These are phyloP conservation scores for Cyclotella atomus DNA, from an alignment of 108 stramenopile genomes.

Conservation along the genomic window DNA sequence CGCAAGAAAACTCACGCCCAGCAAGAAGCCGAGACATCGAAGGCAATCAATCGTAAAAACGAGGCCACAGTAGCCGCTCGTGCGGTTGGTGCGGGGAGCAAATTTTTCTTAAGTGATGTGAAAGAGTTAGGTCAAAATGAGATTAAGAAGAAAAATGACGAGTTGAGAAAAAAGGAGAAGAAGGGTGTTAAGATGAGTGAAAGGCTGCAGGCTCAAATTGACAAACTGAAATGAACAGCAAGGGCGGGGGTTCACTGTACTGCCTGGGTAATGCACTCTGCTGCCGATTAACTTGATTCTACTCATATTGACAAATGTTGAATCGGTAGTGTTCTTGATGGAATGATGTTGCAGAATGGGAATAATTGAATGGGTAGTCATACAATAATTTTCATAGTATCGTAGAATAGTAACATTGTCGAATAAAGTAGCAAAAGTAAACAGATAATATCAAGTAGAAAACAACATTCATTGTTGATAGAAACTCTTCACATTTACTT, in stretches of 20 bases:
- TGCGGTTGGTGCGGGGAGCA: constrained; percentile 63
- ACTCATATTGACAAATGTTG: too few species aligned
- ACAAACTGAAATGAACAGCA: constrained; percentile 43
- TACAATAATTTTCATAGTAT: too few species aligned
- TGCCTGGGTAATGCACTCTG: too few species aligned
- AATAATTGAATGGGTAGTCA: too few species aligned
- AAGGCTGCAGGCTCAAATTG: constrained; percentile 66
- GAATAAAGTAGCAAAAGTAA: too few species aligned
- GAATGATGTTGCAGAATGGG: too few species aligned
- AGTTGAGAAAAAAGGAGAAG: constrained; percentile 70
- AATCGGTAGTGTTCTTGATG: too few species aligned
- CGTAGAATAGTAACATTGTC: too few species aligned
- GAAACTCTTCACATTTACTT: too few species aligned
- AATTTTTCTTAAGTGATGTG: constrained; percentile 77
- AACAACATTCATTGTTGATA: too few species aligned
- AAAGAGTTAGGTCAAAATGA: constrained; percentile 66
- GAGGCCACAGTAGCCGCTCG: constrained; percentile 78
- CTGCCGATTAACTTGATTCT: too few species aligned
- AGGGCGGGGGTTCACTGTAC: background rate
- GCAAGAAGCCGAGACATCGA: constrained; percentile 62
- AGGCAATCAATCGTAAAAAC: constrained; percentile 82
- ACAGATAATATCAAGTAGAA: too few species aligned
- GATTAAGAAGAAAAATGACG: constrained; percentile 47
- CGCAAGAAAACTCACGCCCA: constrained; percentile 46
- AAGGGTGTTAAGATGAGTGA: constrained; percentile 69